Percentiles rank a stretch among this genome's conserved stretches.
Conservation (phyloP, 2,329 filamentous ascomycete species). For the Lachnellula suecica region DNA sequence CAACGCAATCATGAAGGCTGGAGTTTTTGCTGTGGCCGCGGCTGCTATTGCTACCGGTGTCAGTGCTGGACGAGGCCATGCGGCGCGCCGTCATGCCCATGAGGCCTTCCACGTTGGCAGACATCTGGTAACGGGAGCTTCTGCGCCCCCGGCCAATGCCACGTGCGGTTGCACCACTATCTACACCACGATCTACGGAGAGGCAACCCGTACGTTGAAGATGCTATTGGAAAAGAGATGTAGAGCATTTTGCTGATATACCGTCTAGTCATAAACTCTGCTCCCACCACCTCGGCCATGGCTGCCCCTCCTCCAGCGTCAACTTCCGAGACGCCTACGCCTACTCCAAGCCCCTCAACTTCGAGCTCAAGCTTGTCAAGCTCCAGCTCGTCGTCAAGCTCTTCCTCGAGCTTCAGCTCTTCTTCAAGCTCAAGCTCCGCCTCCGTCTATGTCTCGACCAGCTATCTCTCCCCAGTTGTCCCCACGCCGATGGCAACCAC, state of each 20-base stretch:
- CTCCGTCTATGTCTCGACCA: constrained; percentile 30
- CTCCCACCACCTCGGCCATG: constrained; percentile 20
- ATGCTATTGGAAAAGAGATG: constrained; percentile 18
- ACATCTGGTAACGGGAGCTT: constrained; percentile 15
- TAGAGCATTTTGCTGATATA: constrained; percentile 3
- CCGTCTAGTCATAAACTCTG: constrained; percentile 19
- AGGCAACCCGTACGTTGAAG: constrained; percentile 57
- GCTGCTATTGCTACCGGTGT: constrained; percentile 58
- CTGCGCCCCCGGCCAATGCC: constrained; percentile 33
- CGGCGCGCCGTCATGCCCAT: constrained; percentile 61
- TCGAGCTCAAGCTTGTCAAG: too few species aligned
- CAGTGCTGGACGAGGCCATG: constrained; percentile 50
- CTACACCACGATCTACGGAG: constrained; percentile 69
- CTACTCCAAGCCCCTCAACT: constrained; percentile 8
- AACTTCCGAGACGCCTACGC: too few species aligned
- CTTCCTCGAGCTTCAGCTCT: not conserved
- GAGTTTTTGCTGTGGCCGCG: constrained; percentile 62
- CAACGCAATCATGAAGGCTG: constrained; percentile 66
- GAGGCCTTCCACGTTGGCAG: constrained; percentile 47
- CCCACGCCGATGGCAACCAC: constrained; percentile 48
- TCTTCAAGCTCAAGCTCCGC: not conserved
- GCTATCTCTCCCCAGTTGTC: constrained; percentile 37
- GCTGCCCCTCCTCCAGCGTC: constrained; percentile 23
- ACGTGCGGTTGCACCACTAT: constrained; percentile 72
- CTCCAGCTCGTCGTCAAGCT: constrained; percentile 1